Percentiles rank a stretch among this genome's conserved stretches.
phyloP scores from a whole-genome alignment of 768 basidiomycete genomes.

The Aureoboletus auriporus region DNA sequence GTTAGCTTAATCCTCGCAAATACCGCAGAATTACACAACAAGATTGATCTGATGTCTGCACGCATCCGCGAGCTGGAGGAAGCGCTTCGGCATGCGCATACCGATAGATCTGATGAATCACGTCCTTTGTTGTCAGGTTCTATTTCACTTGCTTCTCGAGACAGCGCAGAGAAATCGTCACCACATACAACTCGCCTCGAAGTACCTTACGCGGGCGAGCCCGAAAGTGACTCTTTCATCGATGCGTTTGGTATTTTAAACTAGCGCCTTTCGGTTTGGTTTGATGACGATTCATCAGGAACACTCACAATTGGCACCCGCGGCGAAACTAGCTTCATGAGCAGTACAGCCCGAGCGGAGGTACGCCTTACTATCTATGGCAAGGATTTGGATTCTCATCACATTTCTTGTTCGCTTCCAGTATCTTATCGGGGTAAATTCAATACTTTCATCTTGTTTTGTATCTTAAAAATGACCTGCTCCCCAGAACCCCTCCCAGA shows the following conservation, averaged over 20 bases:
- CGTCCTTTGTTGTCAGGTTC: conserved; percentile 43
- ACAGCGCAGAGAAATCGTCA: conserved; percentile 19
- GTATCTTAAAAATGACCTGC: neutral
- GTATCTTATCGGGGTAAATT: conserved; percentile 55
- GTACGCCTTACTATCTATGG: conserved; percentile 33
- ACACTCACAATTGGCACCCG: conserved; percentile 54
- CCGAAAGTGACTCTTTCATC: conserved; percentile 42
- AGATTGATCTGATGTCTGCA: conserved; percentile 49
- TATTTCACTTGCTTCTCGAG: conserved; percentile 25
- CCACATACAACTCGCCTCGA: conserved; percentile 7
- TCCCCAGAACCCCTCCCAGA: conserved; percentile 24
- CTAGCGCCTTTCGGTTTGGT: neutral
- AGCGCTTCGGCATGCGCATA: conserved; percentile 49
- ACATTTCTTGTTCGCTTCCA: conserved; percentile 16
- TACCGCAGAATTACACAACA: conserved; percentile 67
- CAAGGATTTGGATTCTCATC: neutral
- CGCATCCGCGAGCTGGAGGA: conserved; percentile 63
- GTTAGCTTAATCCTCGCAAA: conserved; percentile 57
- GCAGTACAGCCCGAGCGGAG: conserved; percentile 66
- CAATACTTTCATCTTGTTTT: neutral
- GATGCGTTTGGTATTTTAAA: conserved; percentile 45
- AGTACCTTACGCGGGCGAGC: conserved; percentile 7
- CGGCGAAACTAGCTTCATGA: conserved; percentile 55
- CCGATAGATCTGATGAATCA: conserved; percentile 42
- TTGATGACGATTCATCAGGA: conserved; percentile 31